Evolutionary conservation across 768 basidiomycete species (phyloP), one percentile per base, ranked within the genome.

Genomic region (Strobilomyces dryophilus): DNA sequence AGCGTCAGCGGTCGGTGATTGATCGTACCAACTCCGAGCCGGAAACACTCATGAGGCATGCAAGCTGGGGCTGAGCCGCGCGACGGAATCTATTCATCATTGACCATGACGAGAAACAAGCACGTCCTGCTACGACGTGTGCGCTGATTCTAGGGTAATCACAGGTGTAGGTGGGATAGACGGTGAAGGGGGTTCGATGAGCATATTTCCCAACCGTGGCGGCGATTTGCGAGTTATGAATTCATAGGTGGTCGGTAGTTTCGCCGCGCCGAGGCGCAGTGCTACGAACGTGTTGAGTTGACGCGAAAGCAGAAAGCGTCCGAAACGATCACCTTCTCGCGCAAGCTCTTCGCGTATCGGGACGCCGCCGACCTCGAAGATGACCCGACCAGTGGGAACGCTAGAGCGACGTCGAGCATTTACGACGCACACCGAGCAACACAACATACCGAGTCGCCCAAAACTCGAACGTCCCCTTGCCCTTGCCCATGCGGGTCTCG

Each of bases 401-500:
- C 94, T 94, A 57, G 20, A 44, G 17, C 8, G 52, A n/a, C 20
- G 49, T 52, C 49, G n/a, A 56, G 46, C 29, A 12, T 18, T 24
- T 26, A 14, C 0, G 12, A 34, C 11, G 12, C 21, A 43, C 8
- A 8, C 15, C 20, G 12, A 49, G 39, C n/a, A n/a, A n/a, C n/a
- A n/a, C n/a, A n/a, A n/a, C n/a, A n/a, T n/a, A 92, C 91, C 92
- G 83, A 53, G 89, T 91, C 26, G 95, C 92, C 97, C 97, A 99
- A 68, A 79, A 98, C 66, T 98, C 97, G 62, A 98, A 98, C 0
- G 89, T 83, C 43, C 97, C 97, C 71, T 99, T 99, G 54, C 97
- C 97, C 73, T 98, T 98, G 47, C 97, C 97, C 97, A 98, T 98
- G 79, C 97, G 89, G 6, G 93, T 95, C 71, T 98, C 95, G 62